phyloP scores from a whole-genome alignment of 2,329 filamentous ascomycete species.

The Fusarium sp. region DNA sequence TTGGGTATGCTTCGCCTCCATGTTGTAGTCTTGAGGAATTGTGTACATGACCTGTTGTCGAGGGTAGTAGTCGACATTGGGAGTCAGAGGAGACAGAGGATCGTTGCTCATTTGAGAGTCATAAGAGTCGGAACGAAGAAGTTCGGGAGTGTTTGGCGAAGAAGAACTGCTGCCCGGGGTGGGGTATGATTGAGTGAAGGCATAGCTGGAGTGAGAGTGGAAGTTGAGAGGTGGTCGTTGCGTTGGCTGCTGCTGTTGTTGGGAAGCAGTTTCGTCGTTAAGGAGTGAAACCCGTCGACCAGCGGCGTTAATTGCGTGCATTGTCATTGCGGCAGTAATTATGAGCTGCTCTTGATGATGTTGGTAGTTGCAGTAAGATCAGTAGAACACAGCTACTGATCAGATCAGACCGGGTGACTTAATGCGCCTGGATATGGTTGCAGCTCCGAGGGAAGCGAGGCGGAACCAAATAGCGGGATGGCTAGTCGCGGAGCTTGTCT shows the following conservation, averaged over 20 bases:
- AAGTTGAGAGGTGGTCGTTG: conserved; percentile 46
- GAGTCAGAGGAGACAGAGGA: conserved; percentile 65
- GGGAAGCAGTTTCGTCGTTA: conserved; percentile 54
- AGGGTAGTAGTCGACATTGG: conserved; percentile 56
- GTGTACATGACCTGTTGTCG: conserved; percentile 53
- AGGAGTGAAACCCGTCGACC: conserved; percentile 69
- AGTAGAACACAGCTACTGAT: not conserved
- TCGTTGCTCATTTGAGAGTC: conserved; percentile 68
- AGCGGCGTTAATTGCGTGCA: conserved; percentile 66
- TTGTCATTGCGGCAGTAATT: conserved; percentile 42
- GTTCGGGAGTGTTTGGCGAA: conserved; percentile 63
- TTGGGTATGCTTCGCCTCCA: conserved; percentile 54
- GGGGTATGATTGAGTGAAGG: conserved; percentile 48
- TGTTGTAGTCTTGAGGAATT: conserved; percentile 47
- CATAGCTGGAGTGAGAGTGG: conserved; percentile 49
- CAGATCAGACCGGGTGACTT: not conserved
- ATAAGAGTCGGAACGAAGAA: conserved; percentile 69
- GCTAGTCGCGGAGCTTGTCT: conserved; percentile 29
- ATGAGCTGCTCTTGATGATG: not conserved
- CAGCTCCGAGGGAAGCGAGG: conserved; percentile 13
- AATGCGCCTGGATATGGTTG: conserved; percentile 21
- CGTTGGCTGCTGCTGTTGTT: conserved; percentile 1
- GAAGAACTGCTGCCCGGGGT: conserved; percentile 54
- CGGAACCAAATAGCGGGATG: conserved; percentile 27
- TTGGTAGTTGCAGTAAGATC: not conserved